Conservation (phyloP, 1,284 basidiomycete species). For the Xerocomus amazonicus region DNA sequence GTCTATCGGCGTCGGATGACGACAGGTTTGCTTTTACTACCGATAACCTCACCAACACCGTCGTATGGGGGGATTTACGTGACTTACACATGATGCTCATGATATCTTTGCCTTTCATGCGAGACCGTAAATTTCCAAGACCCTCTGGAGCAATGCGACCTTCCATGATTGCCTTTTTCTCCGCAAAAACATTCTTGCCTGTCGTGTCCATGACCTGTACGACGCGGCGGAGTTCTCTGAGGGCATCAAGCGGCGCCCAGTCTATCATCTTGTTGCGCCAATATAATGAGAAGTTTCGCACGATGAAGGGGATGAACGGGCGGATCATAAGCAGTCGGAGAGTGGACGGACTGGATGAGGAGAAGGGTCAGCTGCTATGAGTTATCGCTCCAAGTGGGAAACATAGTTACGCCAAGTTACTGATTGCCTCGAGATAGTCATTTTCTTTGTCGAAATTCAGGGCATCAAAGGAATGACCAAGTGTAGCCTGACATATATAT, state of each 20-base stretch:
- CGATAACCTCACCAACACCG: background rate
- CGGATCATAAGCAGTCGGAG: constrained; percentile 45
- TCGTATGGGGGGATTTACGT: background rate
- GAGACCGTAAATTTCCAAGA: constrained; percentile 8
- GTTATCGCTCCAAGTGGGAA: background rate
- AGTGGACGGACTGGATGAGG: constrained; percentile 38
- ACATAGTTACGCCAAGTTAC: constrained; percentile 42
- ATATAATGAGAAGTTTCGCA: constrained; percentile 39
- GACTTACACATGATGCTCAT: constrained; percentile 48
- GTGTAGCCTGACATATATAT: constrained; percentile 44
- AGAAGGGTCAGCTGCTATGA: too few relatives aligned
- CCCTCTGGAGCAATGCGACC: constrained; percentile 20
- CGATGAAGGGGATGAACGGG: constrained; percentile 46
- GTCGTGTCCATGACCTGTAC: constrained; percentile 48
- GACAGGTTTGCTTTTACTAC: constrained; percentile 32
- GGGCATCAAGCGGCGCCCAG: constrained; percentile 38
- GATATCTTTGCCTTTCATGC: constrained; percentile 41
- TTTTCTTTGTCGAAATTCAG: constrained; percentile 43
- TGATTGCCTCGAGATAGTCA: constrained; percentile 46
- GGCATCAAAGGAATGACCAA: constrained; percentile 53
- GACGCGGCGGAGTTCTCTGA: constrained; percentile 44
- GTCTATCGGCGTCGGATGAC: constrained; percentile 27
- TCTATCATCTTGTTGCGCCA: constrained; percentile 47
- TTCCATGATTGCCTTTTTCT: constrained; percentile 34
- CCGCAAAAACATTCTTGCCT: constrained; percentile 38